Conservation (phyloP, 1,284 basidiomycete species). For the Boletellus deceptivus region DNA sequence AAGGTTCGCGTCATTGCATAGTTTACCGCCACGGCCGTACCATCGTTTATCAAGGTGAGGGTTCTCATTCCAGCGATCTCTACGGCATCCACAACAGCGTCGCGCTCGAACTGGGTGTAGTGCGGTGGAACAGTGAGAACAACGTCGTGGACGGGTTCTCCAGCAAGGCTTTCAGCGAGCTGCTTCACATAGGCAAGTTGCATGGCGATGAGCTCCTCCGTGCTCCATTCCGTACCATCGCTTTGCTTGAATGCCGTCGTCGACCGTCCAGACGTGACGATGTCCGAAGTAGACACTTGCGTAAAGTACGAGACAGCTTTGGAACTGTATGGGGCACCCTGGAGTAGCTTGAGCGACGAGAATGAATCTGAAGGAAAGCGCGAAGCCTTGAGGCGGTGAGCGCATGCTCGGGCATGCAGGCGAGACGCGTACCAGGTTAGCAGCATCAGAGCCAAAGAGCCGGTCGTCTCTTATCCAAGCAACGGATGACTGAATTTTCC, state of each 20-base stretch:
- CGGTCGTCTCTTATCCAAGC: slow-evolving; percentile 88
- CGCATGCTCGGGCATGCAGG: neutral
- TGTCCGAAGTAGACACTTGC: slow-evolving; percentile 61
- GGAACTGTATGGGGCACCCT: slow-evolving; percentile 71
- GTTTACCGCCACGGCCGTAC: slow-evolving; percentile 89
- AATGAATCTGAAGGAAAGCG: slow-evolving; percentile 90
- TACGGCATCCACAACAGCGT: slow-evolving; percentile 87
- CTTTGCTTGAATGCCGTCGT: slow-evolving; percentile 58
- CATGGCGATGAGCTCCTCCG: slow-evolving; percentile 94
- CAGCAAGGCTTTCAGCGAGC: slow-evolving; percentile 78
- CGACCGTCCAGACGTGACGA: slow-evolving; percentile 56
- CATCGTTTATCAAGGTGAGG: slow-evolving; percentile 88
- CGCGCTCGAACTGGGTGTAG: slow-evolving; percentile 85
- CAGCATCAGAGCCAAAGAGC: slow-evolving; percentile 86
- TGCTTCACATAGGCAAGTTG: slow-evolving; percentile 89
- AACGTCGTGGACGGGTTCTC: slow-evolving; percentile 77
- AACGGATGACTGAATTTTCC: slow-evolving; percentile 90
- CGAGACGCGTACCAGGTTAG: slow-evolving; percentile 69
- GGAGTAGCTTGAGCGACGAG: slow-evolving; percentile 84
- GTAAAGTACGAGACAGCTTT: slow-evolving; percentile 62
- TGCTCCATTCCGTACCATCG: slow-evolving; percentile 71
- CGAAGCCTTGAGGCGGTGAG: slow-evolving; percentile 60
- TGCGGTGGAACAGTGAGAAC: slow-evolving; percentile 86
- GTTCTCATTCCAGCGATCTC: slow-evolving; percentile 87
- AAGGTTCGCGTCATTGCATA: slow-evolving; percentile 96